Base-by-base conservation (phyloP, 306 rosid species). In the Herpetospermum pedunculosum region DNA sequence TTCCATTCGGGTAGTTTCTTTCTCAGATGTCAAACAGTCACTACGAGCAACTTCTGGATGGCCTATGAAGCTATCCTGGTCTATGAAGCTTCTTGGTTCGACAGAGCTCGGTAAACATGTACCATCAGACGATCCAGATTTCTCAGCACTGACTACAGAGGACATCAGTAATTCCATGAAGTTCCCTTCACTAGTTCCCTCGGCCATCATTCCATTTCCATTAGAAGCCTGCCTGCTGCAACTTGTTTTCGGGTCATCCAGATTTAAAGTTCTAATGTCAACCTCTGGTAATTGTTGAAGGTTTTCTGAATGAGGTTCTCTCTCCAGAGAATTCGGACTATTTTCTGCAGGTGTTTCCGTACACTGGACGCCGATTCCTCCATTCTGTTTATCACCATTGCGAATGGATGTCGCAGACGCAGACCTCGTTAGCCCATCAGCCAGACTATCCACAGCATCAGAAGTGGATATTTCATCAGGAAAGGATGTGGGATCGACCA, bases 401-500 rank as follows among this genome's bases (percentile, higher is more conserved):
- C 82, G 75, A 77, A 78, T 79, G 10, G 86, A 79, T 63, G 84
- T 78, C 59, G 80, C 92, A 15, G 93, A n/a, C 19, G 25, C 89
- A 76, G 89, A 85, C 19, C 85, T 85, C 30, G 85, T 81, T 50
- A 80, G 89, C 16, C 82, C 90, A 15, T 85, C 97, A 81, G 84
- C 84, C 32, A 85, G 86, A 47, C 83, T 84, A 79, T 87, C 84
- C n/a, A 81, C 71, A 37, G 83, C 83, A 78, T 82, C 65, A 35
- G 89, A 83, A 73, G 82, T 73, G 55, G 88, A 87, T 65, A 75
- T 62, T 73, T 90, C 96, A 40, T 76, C 32, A 3, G 77, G 47
- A 54, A 75, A 88, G 81, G 92, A 84, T 14, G 85, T 83, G 70
- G 84, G 88, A 81, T 90, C 92, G 28, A 90, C 92, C 84, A 84